These are phyloP conservation scores for Podaxis sp. DNA, from an alignment of 768 basidiomycete genomes.

Conservation along the genomic window DNA sequence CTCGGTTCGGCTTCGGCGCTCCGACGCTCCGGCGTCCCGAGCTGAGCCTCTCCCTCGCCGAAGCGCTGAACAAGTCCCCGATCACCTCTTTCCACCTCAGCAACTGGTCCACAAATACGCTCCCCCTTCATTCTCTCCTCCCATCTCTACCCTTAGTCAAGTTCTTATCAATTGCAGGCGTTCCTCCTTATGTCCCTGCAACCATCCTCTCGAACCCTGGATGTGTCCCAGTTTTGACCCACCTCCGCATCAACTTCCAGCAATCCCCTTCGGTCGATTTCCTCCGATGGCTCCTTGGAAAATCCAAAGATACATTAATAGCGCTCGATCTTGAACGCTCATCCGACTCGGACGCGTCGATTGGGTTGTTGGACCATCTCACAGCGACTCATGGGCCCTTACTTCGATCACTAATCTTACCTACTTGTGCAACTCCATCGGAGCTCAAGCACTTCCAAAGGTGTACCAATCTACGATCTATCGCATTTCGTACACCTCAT, in stretches of 20 bases:
- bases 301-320: constrained; percentile 48
- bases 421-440: constrained; percentile 43
- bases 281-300: constrained; percentile 67
- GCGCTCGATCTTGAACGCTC: constrained; percentile 60
- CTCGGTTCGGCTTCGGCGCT: constrained; percentile 48
- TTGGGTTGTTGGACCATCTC: constrained; percentile 49
- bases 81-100: constrained; percentile 57
- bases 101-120: constrained; percentile 69
- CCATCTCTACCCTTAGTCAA: constrained; percentile 58
- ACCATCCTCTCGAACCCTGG: constrained; percentile 39
- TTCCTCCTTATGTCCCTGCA: constrained; percentile 40
- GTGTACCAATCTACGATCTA: constrained; percentile 7
- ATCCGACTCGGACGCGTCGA: constrained; percentile 39
- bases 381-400: constrained; percentile 44
- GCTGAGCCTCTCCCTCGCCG: constrained; percentile 44
- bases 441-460: constrained; percentile 14
- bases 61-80: constrained; percentile 41
- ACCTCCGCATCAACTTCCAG: constrained; percentile 66
- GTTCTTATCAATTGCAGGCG: constrained; percentile 57
- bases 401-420: constrained; percentile 56
- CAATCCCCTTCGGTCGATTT: constrained; percentile 59
- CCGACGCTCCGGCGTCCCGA: constrained; percentile 52
- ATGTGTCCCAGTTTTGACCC: constrained; percentile 30
- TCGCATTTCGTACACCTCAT: constrained; percentile 13
- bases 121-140: constrained; percentile 58